These are phyloP conservation scores for Penicillium oxalicum DNA, from an alignment of 2,329 filamentous ascomycete genomes.

Conservation along the genomic window DNA sequence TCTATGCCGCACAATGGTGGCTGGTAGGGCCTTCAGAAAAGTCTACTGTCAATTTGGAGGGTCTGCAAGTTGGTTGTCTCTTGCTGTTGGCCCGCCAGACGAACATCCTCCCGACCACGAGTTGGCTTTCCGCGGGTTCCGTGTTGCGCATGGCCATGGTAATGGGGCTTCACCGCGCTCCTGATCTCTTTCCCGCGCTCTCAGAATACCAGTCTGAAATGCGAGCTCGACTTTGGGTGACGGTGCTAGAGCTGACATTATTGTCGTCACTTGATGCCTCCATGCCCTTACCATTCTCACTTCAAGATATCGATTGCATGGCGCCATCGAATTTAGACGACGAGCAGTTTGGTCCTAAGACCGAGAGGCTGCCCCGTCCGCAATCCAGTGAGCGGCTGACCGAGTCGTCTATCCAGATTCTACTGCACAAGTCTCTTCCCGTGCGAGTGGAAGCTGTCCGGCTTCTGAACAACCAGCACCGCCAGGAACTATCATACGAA, in stretches of 20 bases:
- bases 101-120: conserved; percentile 30
- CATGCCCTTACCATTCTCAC: conserved; percentile 30
- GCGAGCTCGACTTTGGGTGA: conserved; percentile 28
- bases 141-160: conserved; percentile 36
- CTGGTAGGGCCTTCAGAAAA: conserved; percentile 51
- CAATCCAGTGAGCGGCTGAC: too few relatives aligned
- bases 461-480: too few relatives aligned
- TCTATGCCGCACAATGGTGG: conserved; percentile 54
- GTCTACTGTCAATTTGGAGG: conserved; percentile 44
- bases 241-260: conserved; percentile 32
- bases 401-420: too few relatives aligned
- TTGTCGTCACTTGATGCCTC: conserved; percentile 35
- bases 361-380: too few relatives aligned
- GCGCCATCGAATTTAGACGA: conserved; percentile 39
- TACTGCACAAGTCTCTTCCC: too few relatives aligned
- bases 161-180: conserved; percentile 40
- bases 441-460: too few relatives aligned
- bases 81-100: conserved; percentile 36
- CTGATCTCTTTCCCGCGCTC: conserved; percentile 25
- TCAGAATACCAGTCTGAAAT: conserved; percentile 19
- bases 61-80: conserved; percentile 44
- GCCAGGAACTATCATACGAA: too few relatives aligned
- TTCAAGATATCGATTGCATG: conserved; percentile 34
- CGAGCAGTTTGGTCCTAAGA: conserved; percentile 26
- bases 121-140: conserved; percentile 36